Evolutionary conservation across 306 rosid species (phyloP).

Genomic region (Lithocarpus polystachyus): DNA sequence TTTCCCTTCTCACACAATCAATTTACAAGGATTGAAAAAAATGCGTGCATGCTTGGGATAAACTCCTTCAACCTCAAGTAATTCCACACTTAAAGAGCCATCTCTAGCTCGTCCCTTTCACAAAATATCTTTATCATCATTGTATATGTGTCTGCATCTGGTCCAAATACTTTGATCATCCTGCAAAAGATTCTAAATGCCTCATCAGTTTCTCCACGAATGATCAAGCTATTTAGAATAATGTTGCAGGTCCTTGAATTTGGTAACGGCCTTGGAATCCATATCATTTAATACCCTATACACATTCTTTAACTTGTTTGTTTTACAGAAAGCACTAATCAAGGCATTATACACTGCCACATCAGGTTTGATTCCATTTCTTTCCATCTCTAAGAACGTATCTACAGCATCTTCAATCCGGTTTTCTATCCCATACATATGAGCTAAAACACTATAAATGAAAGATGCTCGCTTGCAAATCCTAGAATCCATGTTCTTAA

Average conservation of each 20-base stretch:
- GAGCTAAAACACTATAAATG: conserved; percentile 68
- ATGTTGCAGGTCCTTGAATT: conserved; percentile 75
- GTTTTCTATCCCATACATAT: conserved; percentile 68
- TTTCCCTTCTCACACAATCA: conserved; percentile 65
- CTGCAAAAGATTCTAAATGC: conserved; percentile 54
- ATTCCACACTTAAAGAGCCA: conserved; percentile 70
- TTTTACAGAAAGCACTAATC: conserved; percentile 68
- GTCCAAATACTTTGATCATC: conserved; percentile 64
- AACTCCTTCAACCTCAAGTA: conserved; percentile 65
- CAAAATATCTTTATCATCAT: conserved; percentile 84
- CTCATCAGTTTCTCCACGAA: conserved; percentile 50
- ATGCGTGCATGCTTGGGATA: conserved; percentile 86
- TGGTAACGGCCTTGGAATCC: conserved; percentile 50
- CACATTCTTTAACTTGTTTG: conserved; percentile 55
- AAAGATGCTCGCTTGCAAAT: conserved; percentile 61
- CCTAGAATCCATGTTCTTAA: conserved; percentile 57
- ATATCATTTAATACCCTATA: conserved; percentile 64
- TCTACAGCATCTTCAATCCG: conserved; percentile 77
- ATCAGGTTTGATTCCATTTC: conserved; percentile 55
- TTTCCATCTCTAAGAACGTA: conserved; percentile 70
- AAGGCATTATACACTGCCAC: conserved; percentile 79
- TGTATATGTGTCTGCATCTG: conserved; percentile 77
- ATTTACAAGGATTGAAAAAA: conserved; percentile 53
- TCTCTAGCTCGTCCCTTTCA: conserved; percentile 45
- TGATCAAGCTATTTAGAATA: conserved; percentile 60